Conservation (phyloP, 805 yeast species). For the Pichia kluyveri region DNA sequence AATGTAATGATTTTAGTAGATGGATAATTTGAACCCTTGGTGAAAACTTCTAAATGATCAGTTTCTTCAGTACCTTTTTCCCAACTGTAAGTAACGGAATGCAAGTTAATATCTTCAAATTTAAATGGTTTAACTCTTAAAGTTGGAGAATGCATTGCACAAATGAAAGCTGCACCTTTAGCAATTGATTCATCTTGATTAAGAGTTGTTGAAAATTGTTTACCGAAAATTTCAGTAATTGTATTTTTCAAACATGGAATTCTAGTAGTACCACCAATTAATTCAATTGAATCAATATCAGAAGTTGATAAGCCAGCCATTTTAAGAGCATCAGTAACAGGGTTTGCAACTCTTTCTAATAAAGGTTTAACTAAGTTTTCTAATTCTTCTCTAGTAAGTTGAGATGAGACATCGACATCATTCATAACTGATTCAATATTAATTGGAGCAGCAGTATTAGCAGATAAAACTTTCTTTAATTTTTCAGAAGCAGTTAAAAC, state of each 20-base stretch:
- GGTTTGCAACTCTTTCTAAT: slow-evolving; percentile 63
- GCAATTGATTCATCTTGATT: slow-evolving; percentile 99
- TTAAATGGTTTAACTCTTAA: slow-evolving; percentile 98
- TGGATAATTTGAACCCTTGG: slow-evolving; percentile 87
- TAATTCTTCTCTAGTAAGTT: slow-evolving; percentile 81
- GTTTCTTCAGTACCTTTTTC: slow-evolving; percentile 88
- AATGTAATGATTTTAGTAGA: slow-evolving; percentile 91
- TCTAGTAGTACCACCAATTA: slow-evolving; percentile 98
- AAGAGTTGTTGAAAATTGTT: slow-evolving; percentile 83
- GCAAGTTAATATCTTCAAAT: slow-evolving; percentile 88
- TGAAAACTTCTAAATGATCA: slow-evolving; percentile 92
- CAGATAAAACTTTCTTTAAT: slow-evolving; percentile 92
- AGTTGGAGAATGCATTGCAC: slow-evolving; percentile 99
- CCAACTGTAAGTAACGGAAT: slow-evolving; percentile 93
- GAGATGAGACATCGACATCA: slow-evolving; percentile 90
- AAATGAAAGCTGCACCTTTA: slow-evolving; percentile 97
- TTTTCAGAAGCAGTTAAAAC: slow-evolving; percentile 86
- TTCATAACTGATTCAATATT: slow-evolving; percentile 94
- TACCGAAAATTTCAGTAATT: slow-evolving; percentile 72
- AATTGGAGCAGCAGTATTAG: slow-evolving; percentile 90
- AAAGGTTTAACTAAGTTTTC: slow-evolving; percentile 84
- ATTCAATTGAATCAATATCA: slow-evolving; percentile 85
- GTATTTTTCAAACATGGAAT: slow-evolving; percentile 87
- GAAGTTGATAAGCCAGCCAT: slow-evolving; percentile 65
- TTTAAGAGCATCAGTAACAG: slow-evolving; percentile 74